Evolutionary conservation across 345 rosid genomes (phyloP).

Genomic region (Gynandropsis gynandra): DNA sequence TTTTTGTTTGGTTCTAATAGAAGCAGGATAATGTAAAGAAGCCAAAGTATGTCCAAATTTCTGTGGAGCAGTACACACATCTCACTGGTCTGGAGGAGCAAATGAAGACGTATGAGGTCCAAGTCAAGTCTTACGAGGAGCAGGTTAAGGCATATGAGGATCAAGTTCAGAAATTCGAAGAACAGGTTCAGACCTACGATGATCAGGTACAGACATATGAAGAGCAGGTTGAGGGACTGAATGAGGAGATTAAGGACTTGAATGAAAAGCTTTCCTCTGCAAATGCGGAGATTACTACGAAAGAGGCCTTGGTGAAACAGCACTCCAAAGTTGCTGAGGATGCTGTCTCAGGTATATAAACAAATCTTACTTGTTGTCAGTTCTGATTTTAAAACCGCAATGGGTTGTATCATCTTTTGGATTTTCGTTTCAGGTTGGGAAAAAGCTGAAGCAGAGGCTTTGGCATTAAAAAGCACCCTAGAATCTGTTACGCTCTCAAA

Average conservation of each 20-base stretch:
- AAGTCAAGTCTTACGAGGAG: conserved; percentile 38
- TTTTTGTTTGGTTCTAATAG: conserved; percentile 2
- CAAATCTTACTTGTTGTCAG: neutral
- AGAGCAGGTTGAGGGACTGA: conserved; percentile 40
- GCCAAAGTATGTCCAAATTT: conserved; percentile 68
- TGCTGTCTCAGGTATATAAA: conserved; percentile 61
- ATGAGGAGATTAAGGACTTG: conserved; percentile 52
- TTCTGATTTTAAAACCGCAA: neutral
- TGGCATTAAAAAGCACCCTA: conserved; percentile 56
- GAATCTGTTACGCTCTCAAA: conserved; percentile 70
- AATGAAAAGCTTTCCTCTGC: conserved; percentile 59
- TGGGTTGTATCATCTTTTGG: neutral
- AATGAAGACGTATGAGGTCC: conserved; percentile 20
- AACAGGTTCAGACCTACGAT: conserved; percentile 44
- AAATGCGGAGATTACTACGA: conserved; percentile 45
- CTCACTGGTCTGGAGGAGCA: conserved; percentile 49
- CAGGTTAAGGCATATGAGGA: conserved; percentile 43
- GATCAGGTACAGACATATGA: conserved; percentile 45
- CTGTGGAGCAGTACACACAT: conserved; percentile 69
- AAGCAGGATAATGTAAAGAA: conserved; percentile 56
- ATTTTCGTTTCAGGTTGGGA: conserved; percentile 60
- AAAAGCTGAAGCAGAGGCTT: conserved; percentile 82
- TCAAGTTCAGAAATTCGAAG: conserved; percentile 45
- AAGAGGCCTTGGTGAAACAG: conserved; percentile 70
- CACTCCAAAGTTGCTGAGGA: conserved; percentile 93